A percentile compares a stretch with the other conserved stretches of the same genome.
Evolutionary conservation across 495 filamentous ascomycete genomes (phyloP).

Genomic region (Trichoderma parareesei): DNA sequence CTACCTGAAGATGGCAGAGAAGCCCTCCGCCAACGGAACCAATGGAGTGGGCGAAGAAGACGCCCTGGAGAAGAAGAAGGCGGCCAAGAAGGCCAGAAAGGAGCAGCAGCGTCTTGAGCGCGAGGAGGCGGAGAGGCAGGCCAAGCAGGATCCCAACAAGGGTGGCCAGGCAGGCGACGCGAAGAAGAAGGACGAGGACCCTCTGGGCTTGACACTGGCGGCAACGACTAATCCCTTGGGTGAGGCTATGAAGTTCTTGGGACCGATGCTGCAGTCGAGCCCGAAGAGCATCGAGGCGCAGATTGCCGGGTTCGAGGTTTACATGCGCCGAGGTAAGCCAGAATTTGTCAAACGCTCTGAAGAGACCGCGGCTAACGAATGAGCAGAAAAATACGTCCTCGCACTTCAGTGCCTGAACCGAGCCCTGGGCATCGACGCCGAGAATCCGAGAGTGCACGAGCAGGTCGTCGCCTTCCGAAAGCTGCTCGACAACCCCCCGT

Average conservation of each 20-base stretch:
- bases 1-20: conserved; percentile 73
- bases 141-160: conserved; percentile 66
- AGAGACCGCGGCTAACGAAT: too few species aligned
- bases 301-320: conserved; percentile 82
- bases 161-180: conserved; percentile 41
- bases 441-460: conserved; percentile 69
- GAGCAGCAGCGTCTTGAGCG: conserved; percentile 81
- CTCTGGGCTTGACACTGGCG: conserved; percentile 66
- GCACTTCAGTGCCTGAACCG: conserved; percentile 80
- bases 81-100: conserved; percentile 88
- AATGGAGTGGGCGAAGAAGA: conserved; percentile 40
- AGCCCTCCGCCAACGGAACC: conserved; percentile 46
- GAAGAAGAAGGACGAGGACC: conserved; percentile 84
- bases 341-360: not conserved
- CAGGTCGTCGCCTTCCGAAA: conserved; percentile 64
- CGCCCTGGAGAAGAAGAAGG: conserved; percentile 78
- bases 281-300: conserved; percentile 79
- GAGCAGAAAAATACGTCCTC: conserved; percentile 55
- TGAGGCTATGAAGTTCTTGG: conserved; percentile 81
- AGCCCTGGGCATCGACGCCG: conserved; percentile 56
- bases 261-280: conserved; percentile 68
- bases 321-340: conserved; percentile 63
- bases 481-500: conserved; percentile 47
- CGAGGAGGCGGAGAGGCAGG: conserved; percentile 62
- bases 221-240: conserved; percentile 74